Evolutionary conservation across 2,329 filamentous ascomycete species (phyloP), one percentile per base, ranked within the genome.

Genomic region (Cladophialophora immunda): DNA sequence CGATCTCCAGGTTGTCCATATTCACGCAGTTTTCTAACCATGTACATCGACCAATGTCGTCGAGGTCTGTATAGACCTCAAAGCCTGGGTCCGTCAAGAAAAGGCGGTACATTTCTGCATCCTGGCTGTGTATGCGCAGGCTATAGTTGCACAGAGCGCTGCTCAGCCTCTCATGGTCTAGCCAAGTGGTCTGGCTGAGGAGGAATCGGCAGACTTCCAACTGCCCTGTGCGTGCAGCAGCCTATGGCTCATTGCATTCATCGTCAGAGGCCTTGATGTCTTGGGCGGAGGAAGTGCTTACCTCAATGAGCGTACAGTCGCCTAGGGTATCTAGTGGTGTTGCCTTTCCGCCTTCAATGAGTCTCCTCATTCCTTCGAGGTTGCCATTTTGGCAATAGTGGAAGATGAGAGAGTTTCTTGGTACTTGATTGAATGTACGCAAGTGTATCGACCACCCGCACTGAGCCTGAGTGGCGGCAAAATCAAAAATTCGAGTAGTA

Each of bases 61-160:
- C 57, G 29, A 50, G 7, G 19, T 41, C 36, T n/a, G n/a, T n/a
- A n/a, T n/a, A n/a, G 5, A 5, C 4, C 13, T 59, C 38, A 13
- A 59, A 34, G 15, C 34, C 57, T 17, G 57, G 19, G 25, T 59
- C 38, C 4, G 11, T 27, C 57, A 59, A n/a, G 7, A 59, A 34
- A 4, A 59, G 27, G 17, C 57, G 57, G 22, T 59, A 59, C 57
- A 50, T 50, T 32, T 59, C 15, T 32, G n/a, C 9, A 17, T 1
- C 0, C 11, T 1, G 3, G 2, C 0, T 3, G 1, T 9, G 0
- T 7, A 9, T 3, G 3, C 0, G 1, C 1, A 9, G 8, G 19
- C 36, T 45, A 13, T 38, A 45, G n/a, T 1, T 2, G 2, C 15
- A n/a, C 1, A 59, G 38, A 19, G 38, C 17, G 17, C 17, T n/a